Evolutionary conservation across 495 filamentous ascomycete genomes (phyloP).

Genomic region (Glutinoglossum americanum): DNA sequence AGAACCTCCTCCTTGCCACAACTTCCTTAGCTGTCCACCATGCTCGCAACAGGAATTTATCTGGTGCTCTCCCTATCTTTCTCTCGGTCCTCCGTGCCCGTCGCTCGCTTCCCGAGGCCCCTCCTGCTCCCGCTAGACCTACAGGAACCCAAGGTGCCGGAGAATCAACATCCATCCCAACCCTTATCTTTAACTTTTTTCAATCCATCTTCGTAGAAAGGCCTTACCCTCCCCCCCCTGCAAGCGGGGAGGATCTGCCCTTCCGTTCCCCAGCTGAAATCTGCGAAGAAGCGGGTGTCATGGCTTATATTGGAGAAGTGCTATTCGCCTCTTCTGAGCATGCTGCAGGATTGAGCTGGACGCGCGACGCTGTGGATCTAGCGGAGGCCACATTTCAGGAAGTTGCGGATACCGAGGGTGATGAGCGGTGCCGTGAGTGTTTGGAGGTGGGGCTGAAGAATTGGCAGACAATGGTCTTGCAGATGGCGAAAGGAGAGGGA

Average conservation of each 20-base stretch:
- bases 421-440: constrained; percentile 42
- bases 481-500: constrained; percentile 28
- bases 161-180: constrained; percentile 5
- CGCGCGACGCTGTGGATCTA: constrained; percentile 55
- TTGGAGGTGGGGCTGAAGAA: constrained; percentile 48
- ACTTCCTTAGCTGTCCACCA: constrained; percentile 60
- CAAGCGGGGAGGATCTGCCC: constrained; percentile 43
- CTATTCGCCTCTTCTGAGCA: constrained; percentile 41
- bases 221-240: constrained; percentile 40
- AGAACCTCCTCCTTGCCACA: constrained; percentile 49
- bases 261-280: constrained; percentile 32
- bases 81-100: constrained; percentile 65
- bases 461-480: constrained; percentile 47
- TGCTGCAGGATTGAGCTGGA: constrained; percentile 50
- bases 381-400: constrained; percentile 32
- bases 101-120: constrained; percentile 20
- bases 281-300: constrained; percentile 69
- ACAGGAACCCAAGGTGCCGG: background rate
- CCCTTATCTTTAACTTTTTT: constrained; percentile 21
- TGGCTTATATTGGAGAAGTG: constrained; percentile 87
- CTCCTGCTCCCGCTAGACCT: background rate
- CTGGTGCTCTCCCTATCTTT: constrained; percentile 59
- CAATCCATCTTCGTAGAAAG: constrained; percentile 15
- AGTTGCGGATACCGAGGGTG: constrained; percentile 19
- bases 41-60: constrained; percentile 39